A percentile compares a stretch with the other conserved stretches of the same genome.
These are phyloP conservation scores for Leccinum pachyderme DNA, from an alignment of 1,284 basidiomycete species.

Conservation along the genomic window DNA sequence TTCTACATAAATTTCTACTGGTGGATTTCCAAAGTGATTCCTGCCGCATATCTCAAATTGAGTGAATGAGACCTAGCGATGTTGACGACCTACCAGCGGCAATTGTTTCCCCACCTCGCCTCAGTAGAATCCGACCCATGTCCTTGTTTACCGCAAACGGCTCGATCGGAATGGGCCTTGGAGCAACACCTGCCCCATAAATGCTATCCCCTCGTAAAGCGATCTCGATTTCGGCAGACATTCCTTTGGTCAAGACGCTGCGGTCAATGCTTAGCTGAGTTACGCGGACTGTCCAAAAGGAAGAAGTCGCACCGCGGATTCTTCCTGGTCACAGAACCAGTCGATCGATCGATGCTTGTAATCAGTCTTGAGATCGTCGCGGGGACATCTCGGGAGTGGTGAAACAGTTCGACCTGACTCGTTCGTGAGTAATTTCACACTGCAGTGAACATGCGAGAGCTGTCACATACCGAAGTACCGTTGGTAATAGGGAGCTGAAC, in stretches of 20 bases:
- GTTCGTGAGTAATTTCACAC: not conserved
- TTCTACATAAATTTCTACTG: constrained; percentile 22
- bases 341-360: constrained; percentile 73
- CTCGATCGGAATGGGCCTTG: constrained; percentile 79
- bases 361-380: constrained; percentile 83
- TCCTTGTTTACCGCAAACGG: constrained; percentile 90
- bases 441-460: not conserved
- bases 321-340: constrained; percentile 72
- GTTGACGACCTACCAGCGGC: constrained; percentile 68
- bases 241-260: constrained; percentile 82
- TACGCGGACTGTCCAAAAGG: not conserved
- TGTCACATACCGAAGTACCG: constrained; percentile 71
- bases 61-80: not conserved
- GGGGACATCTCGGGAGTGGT: constrained; percentile 91
- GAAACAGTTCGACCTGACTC: constrained; percentile 83
- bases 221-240: constrained; percentile 85
- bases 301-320: constrained; percentile 67
- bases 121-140: constrained; percentile 89
- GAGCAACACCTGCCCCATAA: constrained; percentile 44
- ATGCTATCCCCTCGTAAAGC: constrained; percentile 60
- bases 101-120: constrained; percentile 91
- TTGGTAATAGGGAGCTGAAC: constrained; percentile 86
- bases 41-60: constrained; percentile 23
- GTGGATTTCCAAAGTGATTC: constrained; percentile 44
- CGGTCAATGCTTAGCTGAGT: constrained; percentile 2